Base-by-base conservation (phyloP, 305 asterid species). In the Ajuga reptans region DNA sequence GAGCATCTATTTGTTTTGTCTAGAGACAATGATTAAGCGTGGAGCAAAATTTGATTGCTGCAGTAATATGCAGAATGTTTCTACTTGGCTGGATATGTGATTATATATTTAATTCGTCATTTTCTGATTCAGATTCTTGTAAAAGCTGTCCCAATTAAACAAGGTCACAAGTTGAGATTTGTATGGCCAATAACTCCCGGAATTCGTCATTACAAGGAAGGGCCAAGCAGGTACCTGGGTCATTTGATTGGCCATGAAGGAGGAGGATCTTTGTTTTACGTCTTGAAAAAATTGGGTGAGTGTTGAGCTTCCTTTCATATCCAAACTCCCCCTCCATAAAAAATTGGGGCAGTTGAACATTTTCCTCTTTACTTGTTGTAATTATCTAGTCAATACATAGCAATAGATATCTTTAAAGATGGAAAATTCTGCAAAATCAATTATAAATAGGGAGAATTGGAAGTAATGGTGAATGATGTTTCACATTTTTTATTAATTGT, bases 241-340 rank as follows among this genome's bases (percentile, higher is more conserved):
- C 99, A 93, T 84, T 81, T 93, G 84, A 86, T 90, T 80, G 97
- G 99, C 80, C 97, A 93, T 84, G 99, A 90, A 87, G 99, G 97
- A 84, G 96, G 87, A 81, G 99, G 99, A 83, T 93, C 97, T 65
- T 47, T 93, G 80, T 93, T 89, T 87, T 90, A 85, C 79, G 66
- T 82, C 75, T 80, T 93, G 87, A 93, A 93, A 82, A 93, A 89
- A 78, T 78, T 89, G 80, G 99, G 99, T 93, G 83, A 76, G 97
- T 88, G 69, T 77, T 69, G 72, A 64, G 79, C 67, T 69, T 66
- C 50, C 66, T 62, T 74, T 63, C 64, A 18, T 77, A 79, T 50
- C 69, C 53, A 64, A 9, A 21, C 12, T 17, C 24, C 41, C 15
- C 69, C 68, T 39, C 69, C 65, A 53, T n/a, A 31, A 65, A 67